These are phyloP conservation scores for Pyricularia pennisetigena DNA, from an alignment of 2,329 filamentous ascomycete species.

Conservation along the genomic window DNA sequence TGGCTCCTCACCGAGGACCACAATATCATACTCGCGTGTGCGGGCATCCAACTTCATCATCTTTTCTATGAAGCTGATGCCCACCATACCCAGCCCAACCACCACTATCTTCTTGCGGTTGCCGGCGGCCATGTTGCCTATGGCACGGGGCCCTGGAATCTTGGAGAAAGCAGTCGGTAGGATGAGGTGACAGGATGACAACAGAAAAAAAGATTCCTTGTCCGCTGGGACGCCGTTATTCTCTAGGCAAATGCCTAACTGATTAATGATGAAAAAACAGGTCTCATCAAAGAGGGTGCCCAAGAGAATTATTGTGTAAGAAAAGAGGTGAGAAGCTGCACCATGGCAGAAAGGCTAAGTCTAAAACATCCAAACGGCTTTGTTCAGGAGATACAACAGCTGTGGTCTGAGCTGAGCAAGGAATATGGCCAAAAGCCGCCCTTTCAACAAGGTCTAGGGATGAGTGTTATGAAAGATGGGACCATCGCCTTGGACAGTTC, in stretches of 20 bases:
- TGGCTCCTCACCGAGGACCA: slow-evolving; percentile 80
- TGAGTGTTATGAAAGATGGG: not conserved
- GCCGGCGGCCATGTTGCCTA: slow-evolving; percentile 23
- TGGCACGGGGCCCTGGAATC: not conserved
- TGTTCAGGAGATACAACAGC: not conserved
- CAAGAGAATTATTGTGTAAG: not conserved
- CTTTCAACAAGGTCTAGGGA: not conserved
- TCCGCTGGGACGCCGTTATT: not conserved
- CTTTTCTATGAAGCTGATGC: slow-evolving; percentile 83
- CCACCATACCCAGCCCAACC: slow-evolving; percentile 87
- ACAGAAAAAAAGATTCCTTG: not conserved
- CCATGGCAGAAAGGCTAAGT: not conserved
- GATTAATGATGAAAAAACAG: not conserved
- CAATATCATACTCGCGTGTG: slow-evolving; percentile 64
- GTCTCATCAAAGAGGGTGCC: not conserved
- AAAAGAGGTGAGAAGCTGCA: not conserved
- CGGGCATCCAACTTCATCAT: slow-evolving; percentile 75
- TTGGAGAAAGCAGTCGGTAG: not conserved
- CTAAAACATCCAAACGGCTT: not conserved
- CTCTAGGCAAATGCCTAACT: not conserved
- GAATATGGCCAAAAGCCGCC: not conserved
- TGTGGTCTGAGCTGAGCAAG: not conserved
- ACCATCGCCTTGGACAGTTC: not conserved
- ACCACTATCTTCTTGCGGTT: slow-evolving; percentile 63
- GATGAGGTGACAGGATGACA: not conserved